These are phyloP conservation scores for Golubevia pallescens DNA, from an alignment of 1,284 basidiomycete species.

Conservation along the genomic window DNA sequence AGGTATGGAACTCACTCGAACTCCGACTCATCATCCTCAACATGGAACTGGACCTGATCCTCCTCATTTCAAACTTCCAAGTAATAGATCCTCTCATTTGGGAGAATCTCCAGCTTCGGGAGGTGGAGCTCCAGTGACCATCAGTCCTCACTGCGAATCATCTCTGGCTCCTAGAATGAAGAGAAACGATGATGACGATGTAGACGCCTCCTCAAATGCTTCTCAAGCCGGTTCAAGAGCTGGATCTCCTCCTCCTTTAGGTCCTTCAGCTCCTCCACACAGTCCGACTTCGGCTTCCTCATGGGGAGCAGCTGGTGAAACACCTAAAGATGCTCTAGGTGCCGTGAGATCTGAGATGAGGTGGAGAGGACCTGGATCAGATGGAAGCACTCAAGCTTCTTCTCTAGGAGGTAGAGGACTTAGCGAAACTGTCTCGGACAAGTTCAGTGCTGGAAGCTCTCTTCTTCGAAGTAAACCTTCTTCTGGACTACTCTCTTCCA, in stretches of 20 bases:
- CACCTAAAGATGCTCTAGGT: constrained; percentile 41
- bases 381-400: not conserved
- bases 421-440: not conserved
- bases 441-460: not conserved
- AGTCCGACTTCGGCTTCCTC: constrained; percentile 10
- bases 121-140: constrained; percentile 1
- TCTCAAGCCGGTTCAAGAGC: constrained; percentile 57
- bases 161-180: constrained; percentile 1
- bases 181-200: constrained; percentile 29
- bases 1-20: constrained; percentile 29
- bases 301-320: constrained; percentile 12
- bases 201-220: constrained; percentile 39
- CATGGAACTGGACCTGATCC: constrained; percentile 20
- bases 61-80: constrained; percentile 29
- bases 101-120: constrained; percentile 1
- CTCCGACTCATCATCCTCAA: constrained; percentile 40
- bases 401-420: not conserved
- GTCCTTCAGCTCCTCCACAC: constrained; percentile 2
- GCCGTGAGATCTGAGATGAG: not conserved
- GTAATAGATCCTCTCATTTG: not conserved
- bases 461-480: constrained; percentile 23
- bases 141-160: constrained; percentile 1
- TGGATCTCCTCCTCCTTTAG: constrained; percentile 29
- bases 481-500: constrained; percentile 19
- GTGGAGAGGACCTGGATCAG: not conserved